A percentile compares a stretch with the other conserved stretches of the same genome.
phyloP scores from a whole-genome alignment of 163 green algal genomes.

The Prototheca stagnorum region DNA sequence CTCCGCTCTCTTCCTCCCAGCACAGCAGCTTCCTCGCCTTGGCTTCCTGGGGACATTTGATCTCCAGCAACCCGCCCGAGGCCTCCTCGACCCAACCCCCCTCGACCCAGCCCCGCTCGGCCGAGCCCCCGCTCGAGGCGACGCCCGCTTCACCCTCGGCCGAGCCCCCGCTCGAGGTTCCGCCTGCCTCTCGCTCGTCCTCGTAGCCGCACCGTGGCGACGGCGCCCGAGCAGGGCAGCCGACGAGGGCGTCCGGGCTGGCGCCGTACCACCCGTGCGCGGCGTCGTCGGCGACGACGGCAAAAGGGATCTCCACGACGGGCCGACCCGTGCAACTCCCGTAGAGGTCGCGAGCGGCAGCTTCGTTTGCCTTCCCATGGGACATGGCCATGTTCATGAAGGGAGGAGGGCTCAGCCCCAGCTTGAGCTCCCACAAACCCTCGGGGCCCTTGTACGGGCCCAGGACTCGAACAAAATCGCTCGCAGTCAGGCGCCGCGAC shows the following conservation, averaged over 20 bases:
- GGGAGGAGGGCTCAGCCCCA: slow-evolving; percentile 40
- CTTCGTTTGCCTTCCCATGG: slow-evolving; percentile 34
- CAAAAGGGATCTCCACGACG: slow-evolving; percentile 22
- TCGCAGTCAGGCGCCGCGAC: not conserved
- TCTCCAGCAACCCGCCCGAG: slow-evolving; percentile 45
- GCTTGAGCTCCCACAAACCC: slow-evolving; percentile 58
- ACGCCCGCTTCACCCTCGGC: too few relatives aligned
- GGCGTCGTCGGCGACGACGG: slow-evolving; percentile 24
- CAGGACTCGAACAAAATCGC: not conserved
- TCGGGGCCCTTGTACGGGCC: slow-evolving; percentile 4
- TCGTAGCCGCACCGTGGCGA: too few relatives aligned
- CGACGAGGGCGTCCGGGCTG: slow-evolving; percentile 50
- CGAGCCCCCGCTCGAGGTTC: not conserved
- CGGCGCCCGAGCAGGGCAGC: too few relatives aligned
- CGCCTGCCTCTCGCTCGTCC: not conserved
- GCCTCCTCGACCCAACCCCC: slow-evolving; percentile 1
- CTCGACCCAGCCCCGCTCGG: too few relatives aligned
- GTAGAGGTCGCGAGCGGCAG: slow-evolving; percentile 16
- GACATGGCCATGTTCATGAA: slow-evolving; percentile 48
- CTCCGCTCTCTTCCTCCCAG: too few relatives aligned
- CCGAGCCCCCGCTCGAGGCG: slow-evolving; percentile 1
- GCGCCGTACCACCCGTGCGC: slow-evolving; percentile 49
- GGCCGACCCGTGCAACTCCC: slow-evolving; percentile 8
- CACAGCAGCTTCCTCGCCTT: too few relatives aligned
- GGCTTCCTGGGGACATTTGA: slow-evolving; percentile 72